Base-by-base conservation (phyloP, 768 basidiomycete genomes). In the Pleurotus tuoliensis region DNA sequence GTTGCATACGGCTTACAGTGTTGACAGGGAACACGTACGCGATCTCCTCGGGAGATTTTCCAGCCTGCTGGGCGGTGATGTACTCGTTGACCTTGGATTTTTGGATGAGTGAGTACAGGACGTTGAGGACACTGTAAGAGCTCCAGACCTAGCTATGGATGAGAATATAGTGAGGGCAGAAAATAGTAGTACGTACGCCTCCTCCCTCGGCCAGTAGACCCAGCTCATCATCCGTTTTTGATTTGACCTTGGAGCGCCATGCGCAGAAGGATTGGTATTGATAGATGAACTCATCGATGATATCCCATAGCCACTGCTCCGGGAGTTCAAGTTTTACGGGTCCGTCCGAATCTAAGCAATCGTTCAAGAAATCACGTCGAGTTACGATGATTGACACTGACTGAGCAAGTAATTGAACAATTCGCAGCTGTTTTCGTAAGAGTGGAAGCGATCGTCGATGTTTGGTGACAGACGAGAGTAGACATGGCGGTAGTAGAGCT, bases 271-370 rank as follows among this genome's bases (percentile, higher is more conserved):
- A 90, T 68, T 96, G 94, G 77, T 94, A 99, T 69, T 99, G 96
- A 73, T 97, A 99, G 63, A 98, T 96, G 69, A 95, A 95, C 64
- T 95, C 94, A 74, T 96, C 93, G 66, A 96, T 87, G 70, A 95
- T 94, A 66, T 96, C 94, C 93, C 95, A 98, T 6, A 99, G 73
- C 96, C 96, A 99, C 69, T 97, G 94, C 58, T 95, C 92, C 0
- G 96, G 96, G 20, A 99, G 84, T 59, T 95, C 87, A 49, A 98
- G 85, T n/a, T 86, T 72, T 0, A 98, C 94, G 2, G 96, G 96
- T 0, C 90, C 92, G 58, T 97, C 94, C 9, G 94, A 95, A 71
- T 98, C 94, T 94, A 62, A 6, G 25, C 27, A 6, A 8, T 37
- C 8, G 47, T n/a, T 16, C 53, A 56, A 55, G 45, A 47, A 15